Evolutionary conservation across 192 early-diverging fungal species (phyloP), one percentile per base, ranked within the genome.

Genomic region (Globomyces pollinis-pini): DNA sequence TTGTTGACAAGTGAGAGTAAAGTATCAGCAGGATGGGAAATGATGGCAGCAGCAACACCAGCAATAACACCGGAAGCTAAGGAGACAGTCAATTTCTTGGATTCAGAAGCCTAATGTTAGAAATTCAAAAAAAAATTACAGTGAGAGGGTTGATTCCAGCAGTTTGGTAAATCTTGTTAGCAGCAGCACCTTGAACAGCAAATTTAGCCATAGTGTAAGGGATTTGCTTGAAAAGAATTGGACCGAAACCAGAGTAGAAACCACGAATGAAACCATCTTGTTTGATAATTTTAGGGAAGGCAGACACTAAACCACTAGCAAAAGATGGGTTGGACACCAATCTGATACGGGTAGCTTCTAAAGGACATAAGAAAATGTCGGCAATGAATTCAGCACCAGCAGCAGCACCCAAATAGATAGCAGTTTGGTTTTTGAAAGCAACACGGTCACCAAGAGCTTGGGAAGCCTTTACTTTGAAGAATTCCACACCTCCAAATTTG

Each of bases 201-300:
- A 88, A 88, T 73, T 88, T 88, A 67, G 87, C 77, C 79, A 88
- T 83, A 26, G 87, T 88, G 69, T 88, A 88, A 11, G 87, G 87
- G 50, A 88, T 74, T 66, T 88, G 87, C 72, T 81, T 87, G 72
- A 84, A 82, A 33, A 85, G 69, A 56, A 87, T 83, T 34, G 87
- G 87, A 32, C 81, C 85, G 61, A 88, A 87, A 43, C 87, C 87
- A 67, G 83, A 84, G 72, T 86, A 85, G 69, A 88, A 86, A 38
- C 86, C 86, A 30, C 71, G 65, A 39, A 78, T 30, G 51, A 84
- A 57, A 61, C 86, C 86, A 47, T 88, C 86, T 60, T 85, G 79
- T 61, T 61, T 71, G 30, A 78, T 50, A 62, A 88, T 78, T 32
- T 75, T 66, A 24, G 61, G 55, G 68, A 86, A 84, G 35, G 80